Conservation (phyloP, 1,284 basidiomycete genomes). For the Schizophyllum amplum region DNA sequence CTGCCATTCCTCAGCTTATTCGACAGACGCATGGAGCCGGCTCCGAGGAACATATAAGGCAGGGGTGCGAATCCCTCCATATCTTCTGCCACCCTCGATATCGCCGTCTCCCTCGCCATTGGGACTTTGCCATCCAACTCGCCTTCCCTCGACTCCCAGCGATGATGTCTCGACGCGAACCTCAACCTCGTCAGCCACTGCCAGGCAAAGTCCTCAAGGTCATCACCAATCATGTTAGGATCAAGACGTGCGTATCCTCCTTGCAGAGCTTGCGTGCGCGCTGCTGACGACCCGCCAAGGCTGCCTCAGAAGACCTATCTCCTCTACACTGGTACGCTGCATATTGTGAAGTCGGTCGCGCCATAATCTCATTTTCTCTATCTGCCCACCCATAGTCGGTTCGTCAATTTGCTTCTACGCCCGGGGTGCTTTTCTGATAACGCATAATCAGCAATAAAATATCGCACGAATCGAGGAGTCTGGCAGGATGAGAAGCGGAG, state of each 20-base stretch:
- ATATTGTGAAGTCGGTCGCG: too few species aligned
- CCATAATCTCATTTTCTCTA: background rate
- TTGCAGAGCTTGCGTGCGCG: background rate
- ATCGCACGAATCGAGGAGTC: background rate
- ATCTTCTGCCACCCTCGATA: too few species aligned
- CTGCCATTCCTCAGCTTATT: too few species aligned
- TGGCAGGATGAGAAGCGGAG: background rate
- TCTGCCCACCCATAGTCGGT: background rate
- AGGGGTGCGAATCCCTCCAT: too few species aligned
- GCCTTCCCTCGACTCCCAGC: too few species aligned
- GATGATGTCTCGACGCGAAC: too few species aligned
- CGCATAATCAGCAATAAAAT: background rate
- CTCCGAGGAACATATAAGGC: too few species aligned
- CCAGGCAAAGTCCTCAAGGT: background rate
- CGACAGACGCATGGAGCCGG: too few species aligned
- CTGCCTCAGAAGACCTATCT: background rate
- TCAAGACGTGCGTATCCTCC: background rate
- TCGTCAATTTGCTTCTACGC: background rate
- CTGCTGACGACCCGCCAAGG: background rate
- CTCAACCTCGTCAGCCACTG: too few species aligned
- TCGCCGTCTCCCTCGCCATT: too few species aligned
- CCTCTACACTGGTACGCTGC: background rate
- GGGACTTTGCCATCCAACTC: too few species aligned
- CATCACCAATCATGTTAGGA: background rate
- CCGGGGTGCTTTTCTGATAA: background rate